Base-by-base conservation (phyloP, 75 land plant species). In the Picea glauca region DNA sequence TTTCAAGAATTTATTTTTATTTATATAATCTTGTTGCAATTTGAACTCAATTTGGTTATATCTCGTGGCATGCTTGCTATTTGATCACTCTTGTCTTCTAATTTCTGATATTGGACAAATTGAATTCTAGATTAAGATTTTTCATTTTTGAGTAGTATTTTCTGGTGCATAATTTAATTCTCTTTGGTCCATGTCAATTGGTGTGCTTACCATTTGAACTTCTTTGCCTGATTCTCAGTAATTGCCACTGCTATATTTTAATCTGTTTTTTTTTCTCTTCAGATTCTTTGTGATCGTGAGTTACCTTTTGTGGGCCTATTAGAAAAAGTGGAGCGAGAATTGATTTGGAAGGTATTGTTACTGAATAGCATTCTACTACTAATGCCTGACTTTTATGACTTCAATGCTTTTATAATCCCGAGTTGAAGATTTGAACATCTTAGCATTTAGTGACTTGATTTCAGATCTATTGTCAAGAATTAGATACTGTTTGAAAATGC, bases 291-390 rank as follows among this genome's bases (percentile, higher is more conserved):
- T 88, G 88, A 87, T 81, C 85, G 93, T 56, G 84, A 90, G 70
- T 66, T 97, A 30, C 98, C 99, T 23, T 95, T 93, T 82, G 86
- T 96, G 79, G 99, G 96, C 26, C 79, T 97, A 40, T 60, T 88
- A 17, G 98, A 94, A 23, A 91, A 88, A 78, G 91, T 93, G 35
- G 98, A 93, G 79, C 86, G 85, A 73, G 99, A 97, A 86, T 92
- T 97, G n/a, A 78, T 83, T 38, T 91, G 95, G 93, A 96, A 96
- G 97, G 99, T 96, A 58, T 72, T 70, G 35, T 8, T 9, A 70
- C 20, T 70, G 43, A 70, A n/a, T 70, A 17, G 43, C 74, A 43
- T 70, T 20, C 43, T 33, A 70, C 23, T 70, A 1, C n/a, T 8
- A 70, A 9, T 70, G 50, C 54, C 26, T 70, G 46, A 7, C 17